phyloP scores from a whole-genome alignment of 306 rosid species.

The Biancaea sappan region DNA sequence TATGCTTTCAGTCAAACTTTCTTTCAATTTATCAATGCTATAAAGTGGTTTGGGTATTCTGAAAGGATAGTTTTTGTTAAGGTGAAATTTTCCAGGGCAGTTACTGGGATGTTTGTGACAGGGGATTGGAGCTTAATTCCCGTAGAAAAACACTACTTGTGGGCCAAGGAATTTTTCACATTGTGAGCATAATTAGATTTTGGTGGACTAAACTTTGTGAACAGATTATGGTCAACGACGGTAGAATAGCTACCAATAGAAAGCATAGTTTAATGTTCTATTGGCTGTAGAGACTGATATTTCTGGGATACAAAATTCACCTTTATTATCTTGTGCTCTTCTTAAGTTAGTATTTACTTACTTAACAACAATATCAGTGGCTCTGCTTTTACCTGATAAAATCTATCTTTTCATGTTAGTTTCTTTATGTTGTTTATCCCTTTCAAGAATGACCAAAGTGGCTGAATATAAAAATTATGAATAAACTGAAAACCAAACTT shows the following conservation, averaged over 20 bases:
- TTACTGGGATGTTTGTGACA: neutral
- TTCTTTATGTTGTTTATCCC: slow-evolving; percentile 8
- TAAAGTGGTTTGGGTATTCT: neutral
- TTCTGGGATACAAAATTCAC: neutral
- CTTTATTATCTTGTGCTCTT: neutral
- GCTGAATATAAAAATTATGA: slow-evolving; percentile 68
- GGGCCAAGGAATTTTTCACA: neutral
- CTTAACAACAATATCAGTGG: neutral
- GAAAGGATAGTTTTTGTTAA: neutral
- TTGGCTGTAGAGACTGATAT: neutral
- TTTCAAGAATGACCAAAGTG: slow-evolving; percentile 87
- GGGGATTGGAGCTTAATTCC: slow-evolving; percentile 4
- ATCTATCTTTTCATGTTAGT: neutral
- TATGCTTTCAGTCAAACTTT: neutral
- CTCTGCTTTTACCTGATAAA: neutral
- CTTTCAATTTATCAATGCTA: neutral
- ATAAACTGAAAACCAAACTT: slow-evolving; percentile 88
- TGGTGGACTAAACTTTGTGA: neutral
- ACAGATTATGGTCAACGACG: no score
- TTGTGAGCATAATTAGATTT: neutral
- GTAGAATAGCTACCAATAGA: neutral
- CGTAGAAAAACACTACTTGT: neutral
- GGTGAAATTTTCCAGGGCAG: neutral
- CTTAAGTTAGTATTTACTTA: neutral
- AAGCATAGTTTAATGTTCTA: neutral